These are phyloP conservation scores for Senna tora DNA, from an alignment of 306 rosid genomes.

Conservation along the genomic window DNA sequence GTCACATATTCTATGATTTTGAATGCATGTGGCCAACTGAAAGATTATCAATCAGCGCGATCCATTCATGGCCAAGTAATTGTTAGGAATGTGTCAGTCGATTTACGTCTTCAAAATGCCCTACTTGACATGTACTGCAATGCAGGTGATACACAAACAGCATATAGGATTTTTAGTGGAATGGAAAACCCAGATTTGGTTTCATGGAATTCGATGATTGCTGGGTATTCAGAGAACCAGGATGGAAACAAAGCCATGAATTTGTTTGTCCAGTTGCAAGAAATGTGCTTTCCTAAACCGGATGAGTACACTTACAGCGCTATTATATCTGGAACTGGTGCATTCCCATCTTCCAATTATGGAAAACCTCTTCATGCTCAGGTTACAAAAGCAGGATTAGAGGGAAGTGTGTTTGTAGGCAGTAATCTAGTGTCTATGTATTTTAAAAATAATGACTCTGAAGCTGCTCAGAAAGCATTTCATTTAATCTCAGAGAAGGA, in stretches of 20 bases:
- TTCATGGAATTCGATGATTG: slow-evolving; percentile 86
- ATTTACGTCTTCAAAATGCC: slow-evolving; percentile 71
- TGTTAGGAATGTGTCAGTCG: slow-evolving; percentile 49
- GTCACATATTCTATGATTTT: slow-evolving; percentile 73
- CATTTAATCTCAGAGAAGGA: slow-evolving; percentile 60
- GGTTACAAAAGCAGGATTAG: slow-evolving; percentile 65
- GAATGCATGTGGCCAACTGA: slow-evolving; percentile 60
- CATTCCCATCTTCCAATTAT: slow-evolving; percentile 40
- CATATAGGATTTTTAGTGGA: slow-evolving; percentile 51
- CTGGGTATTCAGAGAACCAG: slow-evolving; percentile 67
- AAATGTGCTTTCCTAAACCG: slow-evolving; percentile 48
- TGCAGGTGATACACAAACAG: slow-evolving; percentile 53
- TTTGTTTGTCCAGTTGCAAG: slow-evolving; percentile 55
- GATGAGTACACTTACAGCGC: slow-evolving; percentile 79
- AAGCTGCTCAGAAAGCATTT: slow-evolving; percentile 62
- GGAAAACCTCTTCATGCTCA: slow-evolving; percentile 79
- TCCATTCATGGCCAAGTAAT: slow-evolving; percentile 63
- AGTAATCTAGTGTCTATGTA: slow-evolving; percentile 78
- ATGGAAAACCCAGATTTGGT: slow-evolving; percentile 64
- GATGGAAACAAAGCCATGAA: slow-evolving; percentile 65
- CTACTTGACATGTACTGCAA: slow-evolving; percentile 85
- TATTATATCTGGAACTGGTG: slow-evolving; percentile 56
- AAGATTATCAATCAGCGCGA: slow-evolving; percentile 53
- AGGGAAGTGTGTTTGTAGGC: slow-evolving; percentile 61
- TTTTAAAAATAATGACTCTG: slow-evolving; percentile 61